Conservation (phyloP, 1,139 yeast genomes). For the Zygosaccharomyces sapae region DNA sequence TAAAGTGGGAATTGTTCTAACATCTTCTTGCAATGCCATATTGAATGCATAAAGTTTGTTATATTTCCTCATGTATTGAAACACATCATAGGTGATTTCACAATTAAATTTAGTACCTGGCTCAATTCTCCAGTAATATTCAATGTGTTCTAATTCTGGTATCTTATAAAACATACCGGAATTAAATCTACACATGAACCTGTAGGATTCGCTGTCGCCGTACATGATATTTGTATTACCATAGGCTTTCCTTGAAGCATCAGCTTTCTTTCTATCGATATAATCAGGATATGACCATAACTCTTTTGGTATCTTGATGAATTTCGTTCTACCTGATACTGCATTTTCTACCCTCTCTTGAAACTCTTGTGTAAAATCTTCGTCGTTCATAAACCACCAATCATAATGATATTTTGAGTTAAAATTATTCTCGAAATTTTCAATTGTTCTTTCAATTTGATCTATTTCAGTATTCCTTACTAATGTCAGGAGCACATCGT, state of each 20-base stretch:
- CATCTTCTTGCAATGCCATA: conserved; percentile 67
- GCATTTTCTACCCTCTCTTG: conserved; percentile 45
- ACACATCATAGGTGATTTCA: conserved; percentile 91
- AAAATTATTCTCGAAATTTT: conserved; percentile 74
- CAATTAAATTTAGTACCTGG: conserved; percentile 87
- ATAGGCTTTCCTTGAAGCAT: conserved; percentile 59
- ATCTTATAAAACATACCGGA: conserved; percentile 75
- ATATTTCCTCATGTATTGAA: conserved; percentile 64
- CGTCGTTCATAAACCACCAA: conserved; percentile 81
- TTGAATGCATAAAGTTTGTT: conserved; percentile 81
- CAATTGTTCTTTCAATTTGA: conserved; percentile 65
- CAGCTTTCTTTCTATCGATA: conserved; percentile 39
- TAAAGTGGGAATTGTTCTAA: conserved; percentile 74
- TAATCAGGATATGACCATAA: conserved; percentile 38
- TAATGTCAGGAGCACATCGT: conserved; percentile 75
- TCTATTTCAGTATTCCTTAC: conserved; percentile 71
- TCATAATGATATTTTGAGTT: conserved; percentile 90
- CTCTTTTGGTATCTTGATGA: conserved; percentile 26
- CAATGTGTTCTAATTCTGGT: conserved; percentile 58
- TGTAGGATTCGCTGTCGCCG: conserved; percentile 73
- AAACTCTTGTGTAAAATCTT: conserved; percentile 63
- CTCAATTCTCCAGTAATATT: conserved; percentile 95
- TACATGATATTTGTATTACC: conserved; percentile 68
- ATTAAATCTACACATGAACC: conserved; percentile 67
- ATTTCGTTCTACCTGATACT: conserved; percentile 44